phyloP scores from a whole-genome alignment of 1,284 basidiomycete species.

The Schizopora paradoxa region DNA sequence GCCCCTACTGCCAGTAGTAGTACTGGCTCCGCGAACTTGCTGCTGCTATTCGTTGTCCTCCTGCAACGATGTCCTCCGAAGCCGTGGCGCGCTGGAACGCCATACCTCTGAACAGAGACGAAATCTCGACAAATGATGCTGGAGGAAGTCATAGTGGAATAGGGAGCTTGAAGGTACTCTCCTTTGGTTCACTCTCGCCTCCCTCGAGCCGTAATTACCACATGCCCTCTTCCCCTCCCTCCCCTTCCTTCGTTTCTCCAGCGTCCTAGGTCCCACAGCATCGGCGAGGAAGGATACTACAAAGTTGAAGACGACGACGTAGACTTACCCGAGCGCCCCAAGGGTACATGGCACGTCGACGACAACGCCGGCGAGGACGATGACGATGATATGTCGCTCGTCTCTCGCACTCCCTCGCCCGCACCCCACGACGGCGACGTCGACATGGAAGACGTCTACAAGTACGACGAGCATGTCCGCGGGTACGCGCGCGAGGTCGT shows the following conservation, averaged over 20 bases:
- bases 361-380: slow-evolving; percentile 36
- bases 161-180: slow-evolving; percentile 83
- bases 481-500: slow-evolving; percentile 53
- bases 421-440: slow-evolving; percentile 45
- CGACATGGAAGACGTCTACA: slow-evolving; percentile 37
- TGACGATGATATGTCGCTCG: slow-evolving; percentile 63
- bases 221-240: too few species aligned
- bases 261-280: slow-evolving; percentile 44
- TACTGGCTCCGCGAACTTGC: background rate
- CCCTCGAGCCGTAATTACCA: slow-evolving; percentile 39
- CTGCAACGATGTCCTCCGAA: slow-evolving; percentile 50
- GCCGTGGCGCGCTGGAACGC: slow-evolving; percentile 68
- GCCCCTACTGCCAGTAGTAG: too few species aligned
- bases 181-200: slow-evolving; percentile 39
- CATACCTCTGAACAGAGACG: slow-evolving; percentile 45
- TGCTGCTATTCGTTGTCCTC: background rate
- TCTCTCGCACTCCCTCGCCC: slow-evolving; percentile 69
- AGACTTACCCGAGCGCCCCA: too few species aligned
- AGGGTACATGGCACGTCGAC: slow-evolving; percentile 35
- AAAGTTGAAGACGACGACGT: too few species aligned
- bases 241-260: slow-evolving; percentile 41
- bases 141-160: too few species aligned
- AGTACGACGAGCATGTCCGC: slow-evolving; percentile 61
- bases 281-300: too few species aligned
- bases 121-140: too few species aligned